phyloP scores from a whole-genome alignment of 1,284 basidiomycete species.

The Cryptococcus neoformans region DNA sequence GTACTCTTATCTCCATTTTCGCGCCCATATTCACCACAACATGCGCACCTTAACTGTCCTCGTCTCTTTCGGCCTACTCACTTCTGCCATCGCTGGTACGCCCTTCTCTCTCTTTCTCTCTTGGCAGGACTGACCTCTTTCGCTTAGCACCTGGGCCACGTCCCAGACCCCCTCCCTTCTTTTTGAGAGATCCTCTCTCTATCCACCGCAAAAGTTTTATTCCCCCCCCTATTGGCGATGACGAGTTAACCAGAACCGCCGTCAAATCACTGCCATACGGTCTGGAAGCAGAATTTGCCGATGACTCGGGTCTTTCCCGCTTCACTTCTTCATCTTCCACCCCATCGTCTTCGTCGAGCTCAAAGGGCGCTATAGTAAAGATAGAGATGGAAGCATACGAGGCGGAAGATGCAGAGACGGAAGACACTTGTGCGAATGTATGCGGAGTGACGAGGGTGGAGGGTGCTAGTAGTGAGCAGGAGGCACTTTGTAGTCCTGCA shows the following conservation, averaged over 20 bases:
- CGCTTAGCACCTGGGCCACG: too few relatives aligned
- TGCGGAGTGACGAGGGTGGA: constrained; percentile 23
- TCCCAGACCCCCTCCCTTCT: too few relatives aligned
- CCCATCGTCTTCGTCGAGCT: neutral
- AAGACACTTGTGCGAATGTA: constrained; percentile 18
- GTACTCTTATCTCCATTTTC: neutral
- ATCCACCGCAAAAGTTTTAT: constrained; percentile 13
- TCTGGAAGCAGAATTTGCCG: neutral
- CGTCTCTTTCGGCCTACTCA: neutral
- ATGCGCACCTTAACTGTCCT: neutral
- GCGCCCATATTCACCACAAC: neutral
- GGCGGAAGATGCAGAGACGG: constrained; percentile 4
- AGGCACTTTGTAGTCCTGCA: constrained; percentile 25
- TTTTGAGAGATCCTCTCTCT: constrained; percentile 21
- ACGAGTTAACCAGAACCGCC: neutral
- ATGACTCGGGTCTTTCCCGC: neutral
- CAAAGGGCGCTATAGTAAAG: neutral
- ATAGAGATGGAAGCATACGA: neutral
- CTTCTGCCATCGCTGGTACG: neutral
- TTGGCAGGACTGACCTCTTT: neutral
- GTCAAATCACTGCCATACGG: neutral
- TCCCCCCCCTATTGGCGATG: too few relatives aligned
- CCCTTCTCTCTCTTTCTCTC: neutral
- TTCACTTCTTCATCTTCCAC: neutral
- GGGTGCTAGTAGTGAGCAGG: constrained; percentile 25